Conservation (phyloP, 2,329 filamentous ascomycete genomes). For the Parafenestella ontariensis region DNA sequence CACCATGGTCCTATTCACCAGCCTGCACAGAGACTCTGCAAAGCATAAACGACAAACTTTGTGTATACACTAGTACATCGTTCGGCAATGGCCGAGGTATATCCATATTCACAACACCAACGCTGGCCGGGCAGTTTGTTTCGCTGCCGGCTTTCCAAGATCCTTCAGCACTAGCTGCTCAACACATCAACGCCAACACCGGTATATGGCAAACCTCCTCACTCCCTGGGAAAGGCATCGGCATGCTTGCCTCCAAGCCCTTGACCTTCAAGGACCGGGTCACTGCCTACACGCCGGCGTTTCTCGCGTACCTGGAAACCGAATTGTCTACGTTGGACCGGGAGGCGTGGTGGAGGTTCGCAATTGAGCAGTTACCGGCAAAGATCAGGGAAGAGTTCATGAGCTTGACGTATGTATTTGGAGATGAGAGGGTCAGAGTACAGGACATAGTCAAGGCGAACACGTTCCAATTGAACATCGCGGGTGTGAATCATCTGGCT, state of each 20-base stretch:
- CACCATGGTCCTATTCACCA: constrained; percentile 36
- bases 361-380: constrained; percentile 35
- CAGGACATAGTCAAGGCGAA: constrained; percentile 48
- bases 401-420: constrained; percentile 34
- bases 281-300: constrained; percentile 40
- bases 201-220: constrained; percentile 25
- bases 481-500: constrained; percentile 39
- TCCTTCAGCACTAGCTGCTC: constrained; percentile 6
- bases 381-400: constrained; percentile 25
- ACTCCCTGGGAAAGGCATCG: constrained; percentile 40
- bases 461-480: constrained; percentile 40
- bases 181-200: constrained; percentile 28
- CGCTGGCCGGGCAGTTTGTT: constrained; percentile 29
- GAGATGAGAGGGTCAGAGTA: constrained; percentile 28
- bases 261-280: constrained; percentile 34
- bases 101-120: constrained; percentile 44
- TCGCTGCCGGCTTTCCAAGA: constrained; percentile 33
- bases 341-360: constrained; percentile 35
- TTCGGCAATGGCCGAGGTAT: constrained; percentile 42
- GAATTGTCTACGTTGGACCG: constrained; percentile 36
- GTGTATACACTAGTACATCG: constrained; percentile 37
- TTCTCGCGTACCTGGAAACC: constrained; percentile 39
- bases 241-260: constrained; percentile 33
- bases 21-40: constrained; percentile 33
- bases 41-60: constrained; percentile 34